Percentiles rank a stretch among this genome's conserved stretches.
Conservation (phyloP, 208 protist genomes). For the Acanthamoeba castellanii region DNA sequence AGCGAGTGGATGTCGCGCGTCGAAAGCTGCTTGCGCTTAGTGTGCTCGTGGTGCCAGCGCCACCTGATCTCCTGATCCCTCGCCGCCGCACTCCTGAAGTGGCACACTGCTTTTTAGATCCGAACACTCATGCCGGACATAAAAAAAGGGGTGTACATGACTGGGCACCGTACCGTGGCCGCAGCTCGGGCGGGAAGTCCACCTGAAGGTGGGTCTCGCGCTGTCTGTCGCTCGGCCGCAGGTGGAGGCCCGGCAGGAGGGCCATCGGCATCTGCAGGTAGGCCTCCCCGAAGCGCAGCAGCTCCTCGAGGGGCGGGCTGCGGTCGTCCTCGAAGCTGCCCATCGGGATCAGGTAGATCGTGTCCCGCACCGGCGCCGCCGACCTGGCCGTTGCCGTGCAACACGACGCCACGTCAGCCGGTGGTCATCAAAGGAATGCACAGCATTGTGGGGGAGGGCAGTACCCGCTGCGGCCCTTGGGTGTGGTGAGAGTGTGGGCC, state of each 20-base stretch:
- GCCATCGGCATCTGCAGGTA: constrained; percentile 13
- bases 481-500: not conserved
- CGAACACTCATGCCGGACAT: not conserved
- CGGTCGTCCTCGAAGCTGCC: not conserved
- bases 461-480: not conserved
- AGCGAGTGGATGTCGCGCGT: constrained; percentile 3
- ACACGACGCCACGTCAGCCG: not conserved
- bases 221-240: not conserved
- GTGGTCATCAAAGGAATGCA: not conserved
- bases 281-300: constrained; percentile 31
- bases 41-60: not conserved
- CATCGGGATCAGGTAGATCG: not conserved
- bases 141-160: not conserved
- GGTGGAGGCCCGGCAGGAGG: not conserved
- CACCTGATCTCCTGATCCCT: not conserved
- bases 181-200: not conserved
- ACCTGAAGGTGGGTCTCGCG: not conserved
- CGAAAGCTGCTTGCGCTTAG: not conserved
- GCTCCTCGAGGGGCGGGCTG: not conserved
- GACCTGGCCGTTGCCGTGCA: not conserved
- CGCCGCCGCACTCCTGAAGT: not conserved
- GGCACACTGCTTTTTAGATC: too few species aligned
- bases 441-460: not conserved
- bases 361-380: not conserved
- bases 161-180: constrained; percentile 4